Percentiles rank a stretch among this genome's conserved stretches.
These are phyloP conservation scores for Rhodotorula mucilaginosa DNA, from an alignment of 1,284 basidiomycete genomes.

Conservation along the genomic window DNA sequence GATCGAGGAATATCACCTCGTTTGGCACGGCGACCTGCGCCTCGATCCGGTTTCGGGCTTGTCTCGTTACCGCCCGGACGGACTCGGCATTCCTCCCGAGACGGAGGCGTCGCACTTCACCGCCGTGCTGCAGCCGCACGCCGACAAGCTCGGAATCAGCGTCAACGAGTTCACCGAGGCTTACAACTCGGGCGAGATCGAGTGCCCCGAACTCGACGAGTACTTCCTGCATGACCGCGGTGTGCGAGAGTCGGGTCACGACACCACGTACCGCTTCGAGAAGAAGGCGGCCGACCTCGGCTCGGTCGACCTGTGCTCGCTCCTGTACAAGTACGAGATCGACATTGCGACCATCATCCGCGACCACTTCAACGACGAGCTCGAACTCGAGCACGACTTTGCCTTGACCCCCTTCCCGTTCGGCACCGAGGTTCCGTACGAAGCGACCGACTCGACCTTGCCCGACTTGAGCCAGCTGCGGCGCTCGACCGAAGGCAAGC, in stretches of 20 bases:
- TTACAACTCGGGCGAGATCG: conserved; percentile 80
- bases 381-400: conserved; percentile 90
- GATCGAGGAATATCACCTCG: conserved; percentile 97
- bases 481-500: conserved; percentile 50
- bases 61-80: conserved; percentile 87
- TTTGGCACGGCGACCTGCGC: conserved; percentile 86
- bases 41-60: conserved; percentile 90
- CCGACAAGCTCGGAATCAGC: conserved; percentile 87
- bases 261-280: conserved; percentile 96
- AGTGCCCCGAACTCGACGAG: conserved; percentile 87
- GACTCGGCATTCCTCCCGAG: conserved; percentile 88
- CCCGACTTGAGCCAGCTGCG: conserved; percentile 26
- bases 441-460: conserved; percentile 14
- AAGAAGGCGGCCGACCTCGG: conserved; percentile 88
- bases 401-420: conserved; percentile 86
- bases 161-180: conserved; percentile 95
- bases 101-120: conserved; percentile 98
- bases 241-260: conserved; percentile 66
- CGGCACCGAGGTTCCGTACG: conserved; percentile 57
- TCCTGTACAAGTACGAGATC: conserved; percentile 83
- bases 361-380: conserved; percentile 86
- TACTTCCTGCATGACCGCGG: conserved; percentile 90
- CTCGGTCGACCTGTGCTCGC: conserved; percentile 90
- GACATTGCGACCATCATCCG: conserved; percentile 64
- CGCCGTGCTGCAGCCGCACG: conserved; percentile 92